Evolutionary conservation across 495 filamentous ascomycete genomes (phyloP).

Genomic region (Peziza echinospora): DNA sequence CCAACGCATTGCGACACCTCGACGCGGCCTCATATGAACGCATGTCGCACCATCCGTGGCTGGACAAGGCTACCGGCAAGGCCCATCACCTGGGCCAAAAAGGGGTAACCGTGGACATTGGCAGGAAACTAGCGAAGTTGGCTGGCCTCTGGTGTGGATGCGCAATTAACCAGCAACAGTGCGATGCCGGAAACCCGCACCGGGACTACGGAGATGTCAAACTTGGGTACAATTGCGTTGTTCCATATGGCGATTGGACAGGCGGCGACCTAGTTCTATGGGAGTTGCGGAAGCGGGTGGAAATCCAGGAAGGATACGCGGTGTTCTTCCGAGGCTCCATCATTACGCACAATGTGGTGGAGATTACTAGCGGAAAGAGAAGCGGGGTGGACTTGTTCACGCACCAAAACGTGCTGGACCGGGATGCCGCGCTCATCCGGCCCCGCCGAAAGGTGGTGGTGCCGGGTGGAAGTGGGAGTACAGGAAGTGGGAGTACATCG

Average conservation of each 20-base stretch:
- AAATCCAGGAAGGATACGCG: not conserved
- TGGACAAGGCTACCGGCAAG: not conserved
- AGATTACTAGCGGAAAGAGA: not conserved
- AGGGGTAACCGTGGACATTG: not conserved
- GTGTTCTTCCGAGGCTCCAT: not conserved
- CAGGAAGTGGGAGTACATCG: no score
- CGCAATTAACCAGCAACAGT: not conserved
- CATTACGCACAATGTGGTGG: not conserved
- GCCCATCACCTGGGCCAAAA: not conserved
- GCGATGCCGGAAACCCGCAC: not conserved
- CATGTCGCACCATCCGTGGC: not conserved
- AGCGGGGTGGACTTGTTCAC: not conserved
- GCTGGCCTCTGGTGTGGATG: not conserved
- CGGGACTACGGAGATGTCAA: not conserved
- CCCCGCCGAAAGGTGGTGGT: no score
- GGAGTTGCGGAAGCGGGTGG: not conserved
- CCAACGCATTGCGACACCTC: not conserved
- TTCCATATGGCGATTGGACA: not conserved
- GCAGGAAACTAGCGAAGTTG: not conserved
- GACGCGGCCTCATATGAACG: not conserved
- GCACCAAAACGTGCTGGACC: no score
- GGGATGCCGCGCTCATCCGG: no score
- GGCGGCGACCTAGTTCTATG: not conserved
- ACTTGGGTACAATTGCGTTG: not conserved
- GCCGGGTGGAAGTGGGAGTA: no score